Evolutionary conservation across 805 yeast genomes (phyloP), one percentile per base, ranked within the genome.

Genomic region (Spathaspora sp.): DNA sequence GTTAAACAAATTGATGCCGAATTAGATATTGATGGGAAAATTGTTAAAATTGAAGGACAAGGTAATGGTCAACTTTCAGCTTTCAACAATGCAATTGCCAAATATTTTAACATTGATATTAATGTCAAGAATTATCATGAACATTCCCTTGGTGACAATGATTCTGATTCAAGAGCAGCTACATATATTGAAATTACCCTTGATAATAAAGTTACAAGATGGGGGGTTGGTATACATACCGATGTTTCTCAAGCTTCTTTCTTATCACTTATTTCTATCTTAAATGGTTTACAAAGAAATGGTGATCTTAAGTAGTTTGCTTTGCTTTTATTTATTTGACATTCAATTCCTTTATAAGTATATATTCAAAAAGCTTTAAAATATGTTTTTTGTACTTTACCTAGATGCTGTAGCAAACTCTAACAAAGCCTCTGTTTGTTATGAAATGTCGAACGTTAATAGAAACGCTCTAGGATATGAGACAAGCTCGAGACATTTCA

Each of bases 161-260:
- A 86, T 53, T 83, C 92, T 9, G 72, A 77, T 52, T 77, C 88
- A 49, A 79, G 80, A 66, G 96, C 96, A 49, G 94, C 87, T 12
- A 80, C 93, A n/a, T 88, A 85, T 60, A 79, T 82, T 57, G 75
- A 76, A 62, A 68, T 53, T 20, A 23, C 51, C 19, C 52, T 71
- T 19, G 16, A 31, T 10, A 73, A 72, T 49, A 68, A 72, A 46
- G 75, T 55, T 62, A 72, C 62, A 47, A 62, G 51, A 60, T 92
- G 97, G 97, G 97, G 97, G 71, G 92, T 92, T 53, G 97, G 97
- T 63, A 83, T 90, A 55, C 86, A 89, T 65, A 93, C 85, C 69
- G 96, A 92, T 70, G 94, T 89, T 50, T 86, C 96, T 23, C 86
- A 85, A 63, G 94, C 97, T 46, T 85, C 96, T 5, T 80, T 89